Conservation (phyloP, 768 basidiomycete genomes). For the Rhizopogon vulgaris region DNA sequence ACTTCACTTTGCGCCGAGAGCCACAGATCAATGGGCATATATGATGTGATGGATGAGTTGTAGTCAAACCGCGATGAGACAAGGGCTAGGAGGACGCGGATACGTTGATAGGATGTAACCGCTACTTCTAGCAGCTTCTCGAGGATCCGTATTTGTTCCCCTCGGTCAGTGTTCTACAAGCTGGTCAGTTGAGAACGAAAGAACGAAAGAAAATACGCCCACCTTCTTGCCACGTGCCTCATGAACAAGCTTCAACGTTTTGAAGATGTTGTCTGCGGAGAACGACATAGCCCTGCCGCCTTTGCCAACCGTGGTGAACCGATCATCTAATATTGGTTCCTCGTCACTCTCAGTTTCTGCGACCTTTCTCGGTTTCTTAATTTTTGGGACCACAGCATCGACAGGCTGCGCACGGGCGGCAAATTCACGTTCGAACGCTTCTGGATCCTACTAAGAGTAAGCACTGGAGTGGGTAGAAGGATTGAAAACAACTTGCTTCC, state of each 20-base stretch:
- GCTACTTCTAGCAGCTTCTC: conserved; percentile 84
- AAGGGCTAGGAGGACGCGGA: conserved; percentile 89
- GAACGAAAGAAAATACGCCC: conserved; percentile 8
- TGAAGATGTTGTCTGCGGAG: conserved; percentile 84
- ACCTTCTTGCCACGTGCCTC: conserved; percentile 98
- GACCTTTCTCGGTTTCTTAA: conserved; percentile 31
- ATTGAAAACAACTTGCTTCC: conserved; percentile 41
- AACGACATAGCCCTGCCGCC: conserved; percentile 81
- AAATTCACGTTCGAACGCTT: conserved; percentile 78
- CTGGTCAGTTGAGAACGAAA: background rate
- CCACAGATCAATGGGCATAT: conserved; percentile 95
- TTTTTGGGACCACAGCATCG: conserved; percentile 30
- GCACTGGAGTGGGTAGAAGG: background rate
- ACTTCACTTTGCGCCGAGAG: conserved; percentile 80
- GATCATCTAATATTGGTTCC: conserved; percentile 40
- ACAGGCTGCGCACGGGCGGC: conserved; percentile 43
- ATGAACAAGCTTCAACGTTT: conserved; percentile 84
- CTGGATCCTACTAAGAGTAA: conserved; percentile 62
- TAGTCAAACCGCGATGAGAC: conserved; percentile 97
- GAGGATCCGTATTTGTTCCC: conserved; percentile 88
- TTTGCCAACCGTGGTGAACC: conserved; percentile 87
- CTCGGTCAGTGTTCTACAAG: conserved; percentile 87
- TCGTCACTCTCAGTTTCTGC: conserved; percentile 37
- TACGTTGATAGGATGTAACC: conserved; percentile 83
- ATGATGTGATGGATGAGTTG: conserved; percentile 76